Evolutionary conservation across 306 rosid genomes (phyloP).

Genomic region (Casuarina equisetifolia): DNA sequence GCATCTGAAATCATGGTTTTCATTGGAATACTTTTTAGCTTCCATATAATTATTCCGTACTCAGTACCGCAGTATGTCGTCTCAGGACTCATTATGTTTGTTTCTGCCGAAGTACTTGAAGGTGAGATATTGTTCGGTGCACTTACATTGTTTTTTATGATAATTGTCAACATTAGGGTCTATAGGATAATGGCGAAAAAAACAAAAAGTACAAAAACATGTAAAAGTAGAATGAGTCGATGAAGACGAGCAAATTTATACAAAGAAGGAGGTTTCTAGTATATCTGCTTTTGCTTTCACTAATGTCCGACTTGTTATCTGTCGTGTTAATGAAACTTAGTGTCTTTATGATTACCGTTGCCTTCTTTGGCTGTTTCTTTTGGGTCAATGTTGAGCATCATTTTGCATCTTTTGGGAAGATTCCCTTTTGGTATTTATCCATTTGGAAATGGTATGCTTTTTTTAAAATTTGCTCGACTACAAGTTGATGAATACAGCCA

Average conservation of each 20-base stretch:
- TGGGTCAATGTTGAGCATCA: background rate
- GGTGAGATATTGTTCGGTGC: constrained; percentile 49
- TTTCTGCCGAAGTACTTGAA: constrained; percentile 99
- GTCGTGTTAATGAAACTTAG: background rate
- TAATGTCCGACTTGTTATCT: background rate
- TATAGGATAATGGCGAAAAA: no score
- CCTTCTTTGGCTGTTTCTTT: background rate
- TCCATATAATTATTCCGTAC: constrained; percentile 62
- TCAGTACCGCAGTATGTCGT: constrained; percentile 73
- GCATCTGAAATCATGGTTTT: constrained; percentile 78
- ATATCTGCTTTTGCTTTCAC: background rate
- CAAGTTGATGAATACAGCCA: background rate
- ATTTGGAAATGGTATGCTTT: background rate
- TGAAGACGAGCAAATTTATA: no score
- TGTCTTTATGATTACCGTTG: background rate
- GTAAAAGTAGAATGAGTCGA: no score
- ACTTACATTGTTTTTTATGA: constrained; percentile 18
- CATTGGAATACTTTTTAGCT: constrained; percentile 74
- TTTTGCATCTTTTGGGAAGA: background rate
- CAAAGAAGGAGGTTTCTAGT: no score
- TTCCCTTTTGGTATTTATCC: background rate
- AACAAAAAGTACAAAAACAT: background rate
- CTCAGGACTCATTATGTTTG: constrained; percentile 94
- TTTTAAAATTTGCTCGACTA: background rate
- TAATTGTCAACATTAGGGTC: background rate